phyloP scores from a whole-genome alignment of 2,329 filamentous ascomycete species.

The Stemphylium vesicarium region DNA sequence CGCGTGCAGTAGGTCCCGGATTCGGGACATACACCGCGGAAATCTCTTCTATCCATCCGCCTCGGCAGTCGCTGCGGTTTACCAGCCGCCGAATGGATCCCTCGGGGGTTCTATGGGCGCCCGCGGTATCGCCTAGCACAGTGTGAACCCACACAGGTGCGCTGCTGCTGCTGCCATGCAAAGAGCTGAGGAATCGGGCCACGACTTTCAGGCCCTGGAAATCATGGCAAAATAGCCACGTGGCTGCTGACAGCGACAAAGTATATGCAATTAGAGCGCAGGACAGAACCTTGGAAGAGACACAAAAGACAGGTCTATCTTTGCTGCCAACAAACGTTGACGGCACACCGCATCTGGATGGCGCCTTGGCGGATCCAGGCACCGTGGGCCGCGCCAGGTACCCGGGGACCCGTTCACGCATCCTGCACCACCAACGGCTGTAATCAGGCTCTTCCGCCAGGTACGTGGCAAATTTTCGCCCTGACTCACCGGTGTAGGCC shows the following conservation, averaged over 20 bases:
- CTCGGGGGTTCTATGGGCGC: not conserved
- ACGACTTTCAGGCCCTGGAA: not conserved
- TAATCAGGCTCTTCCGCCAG: not conserved
- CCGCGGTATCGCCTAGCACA: not conserved
- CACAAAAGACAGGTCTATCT: not conserved
- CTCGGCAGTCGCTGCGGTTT: constrained; percentile 2
- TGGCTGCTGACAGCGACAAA: not conserved
- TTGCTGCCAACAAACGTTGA: not conserved
- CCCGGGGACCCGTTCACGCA: constrained; percentile 4
- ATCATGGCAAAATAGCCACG: not conserved
- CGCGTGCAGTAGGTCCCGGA: constrained; percentile 8
- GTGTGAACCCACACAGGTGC: no score
- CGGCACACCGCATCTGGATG: not conserved
- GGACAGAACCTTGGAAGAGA: not conserved
- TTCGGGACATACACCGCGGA: constrained; percentile 1
- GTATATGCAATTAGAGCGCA: not conserved
- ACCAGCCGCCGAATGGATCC: constrained; percentile 1
- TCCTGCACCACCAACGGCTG: constrained; percentile 2
- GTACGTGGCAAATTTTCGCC: constrained; percentile 1
- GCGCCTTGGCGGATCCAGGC: not conserved
- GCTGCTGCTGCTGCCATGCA: not conserved
- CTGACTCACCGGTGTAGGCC: not conserved
- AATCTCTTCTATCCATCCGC: constrained; percentile 5
- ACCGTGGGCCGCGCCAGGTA: constrained; percentile 4
- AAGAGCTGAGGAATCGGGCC: not conserved